phyloP scores from a whole-genome alignment of 495 filamentous ascomycete genomes.

The Talaromyces nanjingensis region DNA sequence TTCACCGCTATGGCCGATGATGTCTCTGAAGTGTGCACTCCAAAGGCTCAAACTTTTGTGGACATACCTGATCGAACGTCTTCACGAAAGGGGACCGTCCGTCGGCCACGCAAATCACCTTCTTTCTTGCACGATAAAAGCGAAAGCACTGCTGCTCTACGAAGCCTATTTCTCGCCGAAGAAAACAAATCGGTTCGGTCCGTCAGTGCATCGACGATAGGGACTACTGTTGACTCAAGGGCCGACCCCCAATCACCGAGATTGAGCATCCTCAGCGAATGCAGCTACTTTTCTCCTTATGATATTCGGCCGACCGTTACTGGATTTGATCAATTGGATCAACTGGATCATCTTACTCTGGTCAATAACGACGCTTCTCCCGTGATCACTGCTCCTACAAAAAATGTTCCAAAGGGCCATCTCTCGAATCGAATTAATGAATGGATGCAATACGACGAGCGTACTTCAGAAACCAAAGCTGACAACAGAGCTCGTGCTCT shows the following conservation, averaged over 20 bases:
- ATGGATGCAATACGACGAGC: slow-evolving; percentile 23
- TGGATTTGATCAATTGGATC: slow-evolving; percentile 24
- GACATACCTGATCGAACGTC: slow-evolving; percentile 37
- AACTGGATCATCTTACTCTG: background rate
- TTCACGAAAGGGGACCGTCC: slow-evolving; percentile 26
- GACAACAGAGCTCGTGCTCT: background rate
- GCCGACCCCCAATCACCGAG: slow-evolving; percentile 49
- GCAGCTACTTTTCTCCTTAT: slow-evolving; percentile 60
- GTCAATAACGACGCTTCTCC: background rate
- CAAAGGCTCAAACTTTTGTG: slow-evolving; percentile 20
- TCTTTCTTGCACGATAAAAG: slow-evolving; percentile 60
- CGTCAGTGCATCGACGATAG: slow-evolving; percentile 27
- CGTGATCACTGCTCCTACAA: background rate
- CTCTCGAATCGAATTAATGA: slow-evolving; percentile 17
- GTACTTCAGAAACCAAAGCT: background rate
- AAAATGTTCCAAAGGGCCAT: background rate
- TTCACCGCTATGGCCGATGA: slow-evolving; percentile 15
- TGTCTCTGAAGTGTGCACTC: slow-evolving; percentile 15
- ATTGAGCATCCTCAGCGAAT: slow-evolving; percentile 72
- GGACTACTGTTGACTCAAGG: slow-evolving; percentile 30
- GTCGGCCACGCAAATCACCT: slow-evolving; percentile 45
- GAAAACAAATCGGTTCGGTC: slow-evolving; percentile 31
- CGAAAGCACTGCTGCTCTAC: slow-evolving; percentile 56
- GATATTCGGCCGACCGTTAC: slow-evolving; percentile 9
- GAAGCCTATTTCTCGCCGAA: slow-evolving; percentile 53